Conservation (phyloP, 73 alveolate genomes). For the Symbiodinium natans region DNA sequence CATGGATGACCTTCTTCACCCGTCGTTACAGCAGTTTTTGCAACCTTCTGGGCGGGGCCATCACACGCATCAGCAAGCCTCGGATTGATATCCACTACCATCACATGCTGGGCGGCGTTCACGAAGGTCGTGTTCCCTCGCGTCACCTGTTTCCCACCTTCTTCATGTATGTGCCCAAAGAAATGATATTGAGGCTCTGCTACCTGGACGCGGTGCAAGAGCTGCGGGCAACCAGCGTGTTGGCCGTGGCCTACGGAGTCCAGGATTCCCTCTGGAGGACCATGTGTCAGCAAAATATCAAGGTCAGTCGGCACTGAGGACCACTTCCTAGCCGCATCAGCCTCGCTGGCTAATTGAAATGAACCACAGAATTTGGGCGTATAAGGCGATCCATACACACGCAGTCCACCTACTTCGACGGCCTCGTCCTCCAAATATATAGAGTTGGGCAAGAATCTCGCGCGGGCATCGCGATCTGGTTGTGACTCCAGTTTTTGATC, state of each 20-base stretch:
- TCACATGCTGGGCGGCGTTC: slow-evolving; percentile 88
- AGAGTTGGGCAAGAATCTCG: slow-evolving; percentile 50
- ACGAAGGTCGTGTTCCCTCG: slow-evolving; percentile 56
- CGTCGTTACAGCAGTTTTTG: background rate
- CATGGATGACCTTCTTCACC: background rate
- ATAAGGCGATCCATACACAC: slow-evolving; percentile 74
- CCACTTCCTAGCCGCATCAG: slow-evolving; percentile 62
- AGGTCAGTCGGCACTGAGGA: slow-evolving; percentile 35
- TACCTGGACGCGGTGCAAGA: slow-evolving; percentile 32
- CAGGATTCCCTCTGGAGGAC: slow-evolving; percentile 88
- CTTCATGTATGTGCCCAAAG: slow-evolving; percentile 90
- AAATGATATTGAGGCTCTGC: slow-evolving; percentile 51
- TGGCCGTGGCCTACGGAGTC: slow-evolving; percentile 40
- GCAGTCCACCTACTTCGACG: slow-evolving; percentile 69
- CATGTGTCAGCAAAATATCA: slow-evolving; percentile 93
- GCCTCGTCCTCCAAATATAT: slow-evolving; percentile 67
- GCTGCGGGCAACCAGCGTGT: slow-evolving; percentile 62
- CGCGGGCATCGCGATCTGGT: slow-evolving; percentile 26
- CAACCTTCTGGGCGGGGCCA: background rate
- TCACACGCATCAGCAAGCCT: background rate
- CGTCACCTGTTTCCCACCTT: slow-evolving; percentile 51
- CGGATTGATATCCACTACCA: slow-evolving; percentile 45
- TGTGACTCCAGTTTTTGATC: slow-evolving; percentile 80
- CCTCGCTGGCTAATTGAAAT: slow-evolving; percentile 44
- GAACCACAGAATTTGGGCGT: slow-evolving; percentile 91